Base-by-base conservation (phyloP, 2,329 filamentous ascomycete species). In the Beauveria sp. region DNA sequence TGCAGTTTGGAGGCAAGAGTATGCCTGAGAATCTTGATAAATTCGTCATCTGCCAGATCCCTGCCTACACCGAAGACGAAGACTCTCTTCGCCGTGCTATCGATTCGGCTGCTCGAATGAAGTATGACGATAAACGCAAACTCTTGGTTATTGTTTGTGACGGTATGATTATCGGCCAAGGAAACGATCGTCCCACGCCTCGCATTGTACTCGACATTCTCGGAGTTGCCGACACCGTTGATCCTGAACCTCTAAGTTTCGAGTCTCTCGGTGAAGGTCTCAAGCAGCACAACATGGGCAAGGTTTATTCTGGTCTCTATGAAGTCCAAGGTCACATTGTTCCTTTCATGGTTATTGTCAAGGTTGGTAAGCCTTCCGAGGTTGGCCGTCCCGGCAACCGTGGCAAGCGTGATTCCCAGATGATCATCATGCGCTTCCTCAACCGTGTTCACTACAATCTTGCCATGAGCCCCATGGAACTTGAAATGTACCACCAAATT, bases 211-310 rank as follows among this genome's bases (percentile, higher is more conserved):
- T 99, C 59, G 94, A 99, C 70, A 99, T 99, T 79, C 82, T 99
- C 6, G 94, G 94, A 65, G 94, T 99, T 34, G 89, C 92, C 2
- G 92, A 97, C 67, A 90, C 88, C 2, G 90, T 97, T 18, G 93
- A 99, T 70, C 94, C 96, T 0, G 93, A 97, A 72, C 91, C 94
- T 3, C 81, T 99, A 62, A 97, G 92, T 80, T 99, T 99, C 68
- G 93, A 99, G 73, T 93, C 91, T 71, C 84, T 99, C 41, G 94
- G 94, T 62, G 93, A 97, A 76, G 94, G 94, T 72, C 85, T 89
- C 77, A 96, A 96, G 78, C 94, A 97, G 75, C 94, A 97, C 80
- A 99, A 99, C 75, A 97, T 97, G 93, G 94, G 90, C 75, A 99
- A 99, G 76, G 86, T 97, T 66, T 99, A 99, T 77, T 97, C 94